Conservation (phyloP, 768 basidiomycete species). For the Pulveroboletus ravenelii region DNA sequence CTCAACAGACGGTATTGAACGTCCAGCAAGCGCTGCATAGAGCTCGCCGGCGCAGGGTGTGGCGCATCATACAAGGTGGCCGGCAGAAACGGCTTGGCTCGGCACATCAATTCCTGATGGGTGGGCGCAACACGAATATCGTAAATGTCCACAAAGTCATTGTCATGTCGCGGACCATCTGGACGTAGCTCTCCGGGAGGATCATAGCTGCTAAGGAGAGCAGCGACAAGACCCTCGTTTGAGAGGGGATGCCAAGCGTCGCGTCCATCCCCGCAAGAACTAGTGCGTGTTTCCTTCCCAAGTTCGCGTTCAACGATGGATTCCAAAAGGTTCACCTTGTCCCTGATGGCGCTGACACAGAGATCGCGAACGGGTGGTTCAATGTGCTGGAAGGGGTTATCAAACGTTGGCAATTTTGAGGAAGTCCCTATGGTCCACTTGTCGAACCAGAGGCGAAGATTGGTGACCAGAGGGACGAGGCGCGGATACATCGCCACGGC, state of each 20-base stretch:
- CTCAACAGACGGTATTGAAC: slow-evolving; percentile 71
- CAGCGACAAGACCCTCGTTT: slow-evolving; percentile 36
- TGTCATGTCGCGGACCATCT: slow-evolving; percentile 62
- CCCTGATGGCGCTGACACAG: slow-evolving; percentile 28
- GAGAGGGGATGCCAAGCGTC: not conserved
- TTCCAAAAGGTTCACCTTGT: slow-evolving; percentile 29
- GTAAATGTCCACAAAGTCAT: slow-evolving; percentile 52
- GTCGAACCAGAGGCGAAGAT: slow-evolving; percentile 42
- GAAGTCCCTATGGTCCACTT: slow-evolving; percentile 44
- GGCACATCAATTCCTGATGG: slow-evolving; percentile 54
- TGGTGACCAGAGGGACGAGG: slow-evolving; percentile 37
- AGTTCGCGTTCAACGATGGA: slow-evolving; percentile 52
- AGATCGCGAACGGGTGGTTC: slow-evolving; percentile 33
- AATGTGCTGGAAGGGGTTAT: slow-evolving; percentile 37
- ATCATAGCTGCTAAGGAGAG: slow-evolving; percentile 42
- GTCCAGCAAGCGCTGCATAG: slow-evolving; percentile 66
- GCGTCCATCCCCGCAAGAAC: slow-evolving; percentile 3
- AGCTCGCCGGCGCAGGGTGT: slow-evolving; percentile 51
- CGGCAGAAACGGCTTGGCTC: slow-evolving; percentile 52
- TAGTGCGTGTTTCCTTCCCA: slow-evolving; percentile 28
- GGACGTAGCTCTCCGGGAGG: slow-evolving; percentile 49
- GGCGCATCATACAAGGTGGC: slow-evolving; percentile 56
- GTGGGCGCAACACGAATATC: slow-evolving; percentile 70
- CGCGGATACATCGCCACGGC: slow-evolving; percentile 43
- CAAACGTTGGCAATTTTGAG: slow-evolving; percentile 38